Conservation (phyloP, 129 eudicot genomes). For the Pittosporum tobira region DNA sequence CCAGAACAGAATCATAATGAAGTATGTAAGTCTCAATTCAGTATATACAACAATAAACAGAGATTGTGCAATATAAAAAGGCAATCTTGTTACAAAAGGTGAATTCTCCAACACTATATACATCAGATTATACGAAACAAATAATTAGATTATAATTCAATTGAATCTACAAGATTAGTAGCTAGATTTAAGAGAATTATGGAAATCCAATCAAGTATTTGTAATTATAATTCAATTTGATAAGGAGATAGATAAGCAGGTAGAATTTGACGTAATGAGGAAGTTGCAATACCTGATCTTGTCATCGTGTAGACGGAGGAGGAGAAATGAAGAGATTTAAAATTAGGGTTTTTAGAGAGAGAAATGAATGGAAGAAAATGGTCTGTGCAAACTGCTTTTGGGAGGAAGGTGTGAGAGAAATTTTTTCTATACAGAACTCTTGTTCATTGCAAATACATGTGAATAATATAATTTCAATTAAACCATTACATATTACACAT, state of each 20-base stretch:
- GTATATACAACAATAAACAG: background rate
- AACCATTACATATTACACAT: no score
- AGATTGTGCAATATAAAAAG: no score
- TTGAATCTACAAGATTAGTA: constrained; percentile 14
- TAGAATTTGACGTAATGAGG: constrained; percentile 22
- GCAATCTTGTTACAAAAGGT: background rate
- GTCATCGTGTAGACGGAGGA: constrained; percentile 13
- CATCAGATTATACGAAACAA: constrained; percentile 9
- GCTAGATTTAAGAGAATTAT: constrained; percentile 27
- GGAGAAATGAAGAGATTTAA: constrained; percentile 15
- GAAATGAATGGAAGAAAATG: constrained; percentile 27
- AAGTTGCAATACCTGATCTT: constrained; percentile 43
- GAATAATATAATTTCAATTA: no score
- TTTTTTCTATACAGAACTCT: no score
- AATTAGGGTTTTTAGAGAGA: constrained; percentile 54
- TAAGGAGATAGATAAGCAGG: constrained; percentile 18
- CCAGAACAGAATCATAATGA: constrained; percentile 11
- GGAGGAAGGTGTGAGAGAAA: constrained; percentile 16
- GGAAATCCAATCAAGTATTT: constrained; percentile 17
- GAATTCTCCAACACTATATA: background rate
- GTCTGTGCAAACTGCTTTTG: constrained; percentile 29
- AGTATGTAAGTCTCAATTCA: constrained; percentile 8
- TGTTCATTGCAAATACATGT: no score
- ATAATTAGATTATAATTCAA: constrained; percentile 15
- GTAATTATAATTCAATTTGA: constrained; percentile 11